These are phyloP conservation scores for Diaporthe sp. DNA, from an alignment of 2,329 filamentous ascomycete genomes.

Conservation along the genomic window DNA sequence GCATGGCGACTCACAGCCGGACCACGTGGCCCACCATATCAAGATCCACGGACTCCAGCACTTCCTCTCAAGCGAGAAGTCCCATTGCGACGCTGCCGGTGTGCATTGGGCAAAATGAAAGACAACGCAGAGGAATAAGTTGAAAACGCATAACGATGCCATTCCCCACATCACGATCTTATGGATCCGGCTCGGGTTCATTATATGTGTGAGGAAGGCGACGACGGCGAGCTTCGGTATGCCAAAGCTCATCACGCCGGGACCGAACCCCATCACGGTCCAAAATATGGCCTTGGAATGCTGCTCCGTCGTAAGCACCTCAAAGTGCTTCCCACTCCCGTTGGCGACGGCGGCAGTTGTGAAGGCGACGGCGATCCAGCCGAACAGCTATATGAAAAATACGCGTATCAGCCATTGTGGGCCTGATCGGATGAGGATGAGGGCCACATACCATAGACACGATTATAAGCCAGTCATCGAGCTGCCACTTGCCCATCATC, in stretches of 20 bases:
- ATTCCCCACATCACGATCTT: constrained; percentile 51
- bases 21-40: constrained; percentile 54
- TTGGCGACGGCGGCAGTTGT: constrained; percentile 48
- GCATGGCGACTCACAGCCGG: constrained; percentile 49
- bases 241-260: constrained; percentile 54
- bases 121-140: constrained; percentile 52
- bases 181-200: constrained; percentile 52
- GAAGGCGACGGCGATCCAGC: constrained; percentile 50
- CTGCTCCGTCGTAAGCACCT: constrained; percentile 46
- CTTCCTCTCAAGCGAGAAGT: constrained; percentile 46
- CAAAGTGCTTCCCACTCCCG: constrained; percentile 56
- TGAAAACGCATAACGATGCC: constrained; percentile 44
- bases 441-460: constrained; percentile 46
- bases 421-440: too few relatives aligned
- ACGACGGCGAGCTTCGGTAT: constrained; percentile 58
- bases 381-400: constrained; percentile 45
- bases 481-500: constrained; percentile 49
- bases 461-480: constrained; percentile 54
- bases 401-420: not conserved
- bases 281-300: constrained; percentile 50
- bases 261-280: constrained; percentile 52
- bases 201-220: constrained; percentile 51
- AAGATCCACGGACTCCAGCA: constrained; percentile 53
- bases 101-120: constrained; percentile 58
- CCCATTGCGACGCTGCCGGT: constrained; percentile 55